A percentile compares a stretch with the other conserved stretches of the same genome.
phyloP scores from a whole-genome alignment of 78 protist genomes.

The Dictyostelium citrinum region DNA sequence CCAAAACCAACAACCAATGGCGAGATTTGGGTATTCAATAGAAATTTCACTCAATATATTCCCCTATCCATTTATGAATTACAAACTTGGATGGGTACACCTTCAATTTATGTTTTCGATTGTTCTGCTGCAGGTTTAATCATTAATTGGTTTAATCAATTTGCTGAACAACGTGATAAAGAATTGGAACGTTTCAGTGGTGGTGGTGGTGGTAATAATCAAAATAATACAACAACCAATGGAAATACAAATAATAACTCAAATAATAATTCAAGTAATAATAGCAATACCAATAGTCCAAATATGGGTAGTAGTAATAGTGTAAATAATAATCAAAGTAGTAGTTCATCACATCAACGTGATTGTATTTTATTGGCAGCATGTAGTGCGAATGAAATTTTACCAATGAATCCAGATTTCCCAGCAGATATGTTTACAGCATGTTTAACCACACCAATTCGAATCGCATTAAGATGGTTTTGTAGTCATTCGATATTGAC shows the following conservation, averaged over 20 bases:
- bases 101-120: conserved; percentile 94
- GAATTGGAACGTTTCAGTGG: conserved; percentile 61
- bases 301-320: not conserved
- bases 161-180: conserved; percentile 83
- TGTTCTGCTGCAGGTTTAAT: conserved; percentile 96
- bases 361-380: conserved; percentile 95
- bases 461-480: conserved; percentile 91
- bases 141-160: conserved; percentile 84
- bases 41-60: conserved; percentile 96
- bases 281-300: conserved; percentile 8
- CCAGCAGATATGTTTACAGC: conserved; percentile 99
- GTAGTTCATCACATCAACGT: conserved; percentile 40
- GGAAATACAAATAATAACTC: not conserved
- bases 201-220: not conserved
- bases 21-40: conserved; percentile 98
- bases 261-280: not conserved
- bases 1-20: conserved; percentile 96
- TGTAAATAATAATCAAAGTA: conserved; percentile 21
- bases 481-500: conserved; percentile 71
- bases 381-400: conserved; percentile 90
- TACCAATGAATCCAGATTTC: conserved; percentile 94
- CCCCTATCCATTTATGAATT: conserved; percentile 95
- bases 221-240: not conserved
- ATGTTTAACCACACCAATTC: conserved; percentile 98
- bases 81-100: conserved; percentile 94